Base-by-base conservation (phyloP, 352 stramenopile species). In the Globisporangium orthogonon region DNA sequence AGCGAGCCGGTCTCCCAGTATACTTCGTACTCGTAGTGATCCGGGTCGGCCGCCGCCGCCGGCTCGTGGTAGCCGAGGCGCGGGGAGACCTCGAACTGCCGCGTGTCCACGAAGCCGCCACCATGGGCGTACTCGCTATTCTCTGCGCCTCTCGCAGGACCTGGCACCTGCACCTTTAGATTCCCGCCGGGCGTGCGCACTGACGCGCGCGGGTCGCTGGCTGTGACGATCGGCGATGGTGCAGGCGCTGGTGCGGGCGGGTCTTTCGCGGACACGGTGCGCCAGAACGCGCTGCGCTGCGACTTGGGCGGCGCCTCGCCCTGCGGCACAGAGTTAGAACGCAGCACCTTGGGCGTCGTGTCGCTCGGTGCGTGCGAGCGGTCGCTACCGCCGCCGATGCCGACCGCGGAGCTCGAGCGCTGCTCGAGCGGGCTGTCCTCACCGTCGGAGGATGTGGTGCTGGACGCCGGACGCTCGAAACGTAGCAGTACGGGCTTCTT, bases 401-500 rank as follows among this genome's bases (percentile, higher is more conserved):
- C 66, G 30, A 63, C 71, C 0, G 70, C 61, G 0, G 77, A 84
- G 46, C 54, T 80, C 9, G 74, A 70, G 4, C 73, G 70, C 39
- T 79, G 75, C 31, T 81, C 72, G 30, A 87, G 61, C 17, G 67
- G 55, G 17, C 70, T 67, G 50, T 83, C 52, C 41, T 68, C 76
- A 29, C 78, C 73, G 40, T 84, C 73, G 1, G 74, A 83, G 17
- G 67, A 74, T 31, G 74, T 74, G 28, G 76, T 83, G 45, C 64
- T 72, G 39, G 65, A 71, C n/a, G 61, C 64, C 9, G 78, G 49
- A 3, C 77, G 79, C 59, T 92, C 80, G 53, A 95, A 95, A 5
- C 85, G 85, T 40, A 95, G 64, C 48, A 95, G 56, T 51, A 95
- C 85, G 30, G 85, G 85, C 63, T 95, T 94, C 67, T 95, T 92